phyloP scores from a whole-genome alignment of 257 asterid genomes.

The Buddleja alternifolia region DNA sequence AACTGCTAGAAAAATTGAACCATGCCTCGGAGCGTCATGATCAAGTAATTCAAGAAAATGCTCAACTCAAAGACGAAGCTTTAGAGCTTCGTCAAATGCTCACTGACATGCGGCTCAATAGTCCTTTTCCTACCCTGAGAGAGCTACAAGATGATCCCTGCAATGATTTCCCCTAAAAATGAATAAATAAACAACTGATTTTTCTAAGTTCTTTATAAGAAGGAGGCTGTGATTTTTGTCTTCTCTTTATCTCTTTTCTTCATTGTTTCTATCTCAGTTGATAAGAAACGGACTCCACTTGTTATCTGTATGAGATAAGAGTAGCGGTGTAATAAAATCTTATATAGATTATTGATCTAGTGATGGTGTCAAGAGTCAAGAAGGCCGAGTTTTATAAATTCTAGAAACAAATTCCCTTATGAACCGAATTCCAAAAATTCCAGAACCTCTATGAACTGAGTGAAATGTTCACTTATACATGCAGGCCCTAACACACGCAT shows the following conservation, averaged over 20 bases:
- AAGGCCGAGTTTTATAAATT: background rate
- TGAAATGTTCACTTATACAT: too few species aligned
- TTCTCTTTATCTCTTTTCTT: constrained; percentile 19
- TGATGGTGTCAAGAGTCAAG: constrained; percentile 16
- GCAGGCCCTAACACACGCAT: too few species aligned
- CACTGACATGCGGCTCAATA: constrained; percentile 53
- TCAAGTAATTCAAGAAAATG: constrained; percentile 55
- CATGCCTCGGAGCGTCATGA: constrained; percentile 58
- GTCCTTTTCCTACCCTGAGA: constrained; percentile 49
- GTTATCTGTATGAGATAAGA: constrained; percentile 24
- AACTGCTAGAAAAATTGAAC: constrained; percentile 65
- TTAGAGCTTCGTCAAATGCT: constrained; percentile 73
- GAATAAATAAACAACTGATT: constrained; percentile 16
- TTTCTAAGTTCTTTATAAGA: constrained; percentile 28
- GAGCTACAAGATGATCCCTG: constrained; percentile 52
- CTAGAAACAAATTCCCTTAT: constrained; percentile 7
- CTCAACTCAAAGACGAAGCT: constrained; percentile 66
- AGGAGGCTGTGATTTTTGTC: constrained; percentile 23
- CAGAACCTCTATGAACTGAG: background rate
- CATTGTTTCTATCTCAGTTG: constrained; percentile 28
- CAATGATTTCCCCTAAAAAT: constrained; percentile 36
- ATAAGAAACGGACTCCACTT: constrained; percentile 24
- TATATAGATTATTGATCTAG: constrained; percentile 8
- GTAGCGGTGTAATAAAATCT: constrained; percentile 18
- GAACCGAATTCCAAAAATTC: background rate